Evolutionary conservation across 495 filamentous ascomycete genomes (phyloP).

Genomic region (Penicillium pulvis): DNA sequence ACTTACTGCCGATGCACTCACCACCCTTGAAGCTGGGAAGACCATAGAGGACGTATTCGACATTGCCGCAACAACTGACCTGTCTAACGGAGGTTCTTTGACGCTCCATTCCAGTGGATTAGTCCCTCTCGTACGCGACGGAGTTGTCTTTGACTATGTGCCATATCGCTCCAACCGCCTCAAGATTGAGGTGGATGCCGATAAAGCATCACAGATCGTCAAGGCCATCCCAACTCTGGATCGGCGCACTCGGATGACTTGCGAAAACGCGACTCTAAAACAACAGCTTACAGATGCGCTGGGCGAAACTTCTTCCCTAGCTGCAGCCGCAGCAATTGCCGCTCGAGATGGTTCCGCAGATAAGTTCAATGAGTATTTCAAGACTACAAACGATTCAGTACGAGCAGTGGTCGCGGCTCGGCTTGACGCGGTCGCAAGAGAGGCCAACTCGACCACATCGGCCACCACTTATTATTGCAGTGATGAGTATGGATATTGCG

Average conservation of each 20-base stretch:
- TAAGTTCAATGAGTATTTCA: conserved; percentile 65
- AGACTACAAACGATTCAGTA: conserved; percentile 46
- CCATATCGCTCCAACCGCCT: conserved; percentile 30
- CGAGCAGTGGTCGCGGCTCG: conserved; percentile 54
- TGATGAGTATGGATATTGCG: conserved; percentile 53
- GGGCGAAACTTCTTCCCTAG: conserved; percentile 50
- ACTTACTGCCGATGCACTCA: conserved; percentile 55
- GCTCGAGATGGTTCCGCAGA: conserved; percentile 49
- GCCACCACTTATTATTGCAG: conserved; percentile 53
- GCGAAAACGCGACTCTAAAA: conserved; percentile 49
- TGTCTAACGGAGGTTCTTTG: conserved; percentile 51
- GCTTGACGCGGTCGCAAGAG: conserved; percentile 50
- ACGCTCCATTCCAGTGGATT: conserved; percentile 52
- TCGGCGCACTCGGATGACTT: conserved; percentile 52
- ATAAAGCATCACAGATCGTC: conserved; percentile 47
- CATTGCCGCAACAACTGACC: conserved; percentile 57
- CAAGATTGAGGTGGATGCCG: conserved; percentile 47
- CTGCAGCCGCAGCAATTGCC: conserved; percentile 54
- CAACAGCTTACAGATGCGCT: conserved; percentile 48
- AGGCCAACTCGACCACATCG: conserved; percentile 45
- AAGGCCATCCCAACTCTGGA: conserved; percentile 46
- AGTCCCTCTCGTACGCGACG: conserved; percentile 48
- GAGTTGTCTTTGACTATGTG: conserved; percentile 24
- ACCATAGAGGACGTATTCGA: conserved; percentile 58
- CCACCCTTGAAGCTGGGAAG: conserved; percentile 57